Conservation (phyloP, 2,329 filamentous ascomycete genomes). For the Parastagonospora nodorum region DNA sequence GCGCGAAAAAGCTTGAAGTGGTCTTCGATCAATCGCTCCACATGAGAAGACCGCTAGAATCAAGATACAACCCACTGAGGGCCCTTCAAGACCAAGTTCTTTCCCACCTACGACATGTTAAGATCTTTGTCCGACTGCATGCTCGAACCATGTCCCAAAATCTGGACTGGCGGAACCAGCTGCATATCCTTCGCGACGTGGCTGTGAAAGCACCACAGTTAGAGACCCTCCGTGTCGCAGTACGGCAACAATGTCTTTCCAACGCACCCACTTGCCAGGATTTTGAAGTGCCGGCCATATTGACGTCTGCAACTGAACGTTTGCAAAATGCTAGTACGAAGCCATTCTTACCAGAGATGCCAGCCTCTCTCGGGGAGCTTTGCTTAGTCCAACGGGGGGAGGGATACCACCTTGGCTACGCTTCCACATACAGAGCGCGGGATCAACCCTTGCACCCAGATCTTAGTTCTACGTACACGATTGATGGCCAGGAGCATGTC, state of each 20-base stretch:
- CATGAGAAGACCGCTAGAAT: neutral
- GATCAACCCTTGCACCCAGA: neutral
- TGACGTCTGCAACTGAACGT: neutral
- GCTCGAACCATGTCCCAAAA: neutral
- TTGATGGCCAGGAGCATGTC: neutral
- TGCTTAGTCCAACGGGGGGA: neutral
- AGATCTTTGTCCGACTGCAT: neutral
- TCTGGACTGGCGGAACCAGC: neutral
- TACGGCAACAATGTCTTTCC: neutral
- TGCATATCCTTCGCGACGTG: neutral
- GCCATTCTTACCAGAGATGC: neutral
- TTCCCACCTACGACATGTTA: neutral
- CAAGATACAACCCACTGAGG: neutral
- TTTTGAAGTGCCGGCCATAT: neutral
- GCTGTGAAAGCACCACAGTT: neutral
- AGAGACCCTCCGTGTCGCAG: neutral
- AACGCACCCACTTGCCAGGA: neutral
- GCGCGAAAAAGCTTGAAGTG: neutral
- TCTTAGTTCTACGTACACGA: neutral
- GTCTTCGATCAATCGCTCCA: neutral
- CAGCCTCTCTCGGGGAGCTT: neutral
- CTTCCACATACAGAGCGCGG: neutral
- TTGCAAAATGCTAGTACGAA: neutral
- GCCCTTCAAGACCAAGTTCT: neutral
- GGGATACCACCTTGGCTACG: constrained; percentile 1